phyloP scores from a whole-genome alignment of 441 rosid genomes.

The Gossypium gossypioides region DNA sequence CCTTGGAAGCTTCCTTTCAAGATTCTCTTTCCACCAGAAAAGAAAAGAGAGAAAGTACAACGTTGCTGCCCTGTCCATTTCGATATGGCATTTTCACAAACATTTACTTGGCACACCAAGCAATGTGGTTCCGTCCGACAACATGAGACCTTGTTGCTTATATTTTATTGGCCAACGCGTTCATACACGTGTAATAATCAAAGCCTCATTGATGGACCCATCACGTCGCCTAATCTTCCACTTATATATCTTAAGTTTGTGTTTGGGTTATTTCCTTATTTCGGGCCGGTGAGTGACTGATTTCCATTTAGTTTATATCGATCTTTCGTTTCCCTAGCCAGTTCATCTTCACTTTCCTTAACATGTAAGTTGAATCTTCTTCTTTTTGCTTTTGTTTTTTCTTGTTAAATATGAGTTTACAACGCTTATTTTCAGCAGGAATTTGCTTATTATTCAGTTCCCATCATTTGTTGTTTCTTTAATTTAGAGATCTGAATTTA shows the following conservation, averaged over 20 bases:
- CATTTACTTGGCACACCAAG: background rate
- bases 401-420: background rate
- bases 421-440: background rate
- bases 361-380: slow-evolving; percentile 4
- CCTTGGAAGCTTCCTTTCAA: slow-evolving; percentile 7
- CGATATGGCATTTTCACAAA: background rate
- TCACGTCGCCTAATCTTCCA: background rate
- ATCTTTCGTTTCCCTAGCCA: background rate
- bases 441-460: background rate
- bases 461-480: background rate
- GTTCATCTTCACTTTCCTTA: background rate
- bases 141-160: background rate
- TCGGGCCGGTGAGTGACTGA: background rate
- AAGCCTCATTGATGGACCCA: background rate
- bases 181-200: background rate
- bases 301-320: background rate
- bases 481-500: slow-evolving; percentile 1
- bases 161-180: background rate
- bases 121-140: background rate
- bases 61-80: background rate
- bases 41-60: background rate
- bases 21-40: background rate
- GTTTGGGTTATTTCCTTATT: background rate
- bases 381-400: background rate
- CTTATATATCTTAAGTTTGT: background rate